phyloP scores from a whole-genome alignment of 345 rosid genomes.

The Euphorbia tirucalli region DNA sequence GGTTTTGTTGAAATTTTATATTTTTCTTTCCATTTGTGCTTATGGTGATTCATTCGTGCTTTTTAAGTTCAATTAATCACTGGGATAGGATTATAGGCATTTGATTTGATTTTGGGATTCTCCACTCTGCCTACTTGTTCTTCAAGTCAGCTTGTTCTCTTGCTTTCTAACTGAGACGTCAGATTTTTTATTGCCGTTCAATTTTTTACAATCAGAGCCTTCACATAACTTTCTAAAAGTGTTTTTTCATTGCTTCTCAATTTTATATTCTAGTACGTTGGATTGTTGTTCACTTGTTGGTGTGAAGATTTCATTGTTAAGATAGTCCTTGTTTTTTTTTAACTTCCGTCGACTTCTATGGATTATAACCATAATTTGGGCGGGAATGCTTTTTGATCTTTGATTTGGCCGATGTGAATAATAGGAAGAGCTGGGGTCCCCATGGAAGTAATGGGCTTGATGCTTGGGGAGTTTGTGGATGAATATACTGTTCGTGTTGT shows the following conservation, averaged over 20 bases:
- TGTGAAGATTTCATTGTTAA: background rate
- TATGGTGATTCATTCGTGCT: background rate
- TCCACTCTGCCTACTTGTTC: background rate
- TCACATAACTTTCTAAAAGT: background rate
- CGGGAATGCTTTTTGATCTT: background rate
- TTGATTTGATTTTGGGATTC: conserved; percentile 6
- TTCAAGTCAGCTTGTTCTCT: background rate
- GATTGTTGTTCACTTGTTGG: no score
- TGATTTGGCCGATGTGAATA: conserved; percentile 2
- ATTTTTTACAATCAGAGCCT: no score
- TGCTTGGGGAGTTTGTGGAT: conserved; percentile 98
- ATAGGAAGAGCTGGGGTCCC: conserved; percentile 99
- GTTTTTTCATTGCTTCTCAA: background rate
- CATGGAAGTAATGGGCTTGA: conserved; percentile 99
- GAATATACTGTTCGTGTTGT: conserved; percentile 97
- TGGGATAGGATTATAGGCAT: no score
- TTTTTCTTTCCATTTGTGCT: background rate
- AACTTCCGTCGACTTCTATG: background rate
- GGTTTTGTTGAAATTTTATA: no score
- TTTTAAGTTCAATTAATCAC: background rate
- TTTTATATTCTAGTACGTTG: no score
- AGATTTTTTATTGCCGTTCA: background rate
- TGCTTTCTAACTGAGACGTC: no score
- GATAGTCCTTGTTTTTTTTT: background rate
- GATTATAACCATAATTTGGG: background rate